Evolutionary conservation across 164 flowering plant species (phyloP).

Genomic region (Berberis vulgaris): DNA sequence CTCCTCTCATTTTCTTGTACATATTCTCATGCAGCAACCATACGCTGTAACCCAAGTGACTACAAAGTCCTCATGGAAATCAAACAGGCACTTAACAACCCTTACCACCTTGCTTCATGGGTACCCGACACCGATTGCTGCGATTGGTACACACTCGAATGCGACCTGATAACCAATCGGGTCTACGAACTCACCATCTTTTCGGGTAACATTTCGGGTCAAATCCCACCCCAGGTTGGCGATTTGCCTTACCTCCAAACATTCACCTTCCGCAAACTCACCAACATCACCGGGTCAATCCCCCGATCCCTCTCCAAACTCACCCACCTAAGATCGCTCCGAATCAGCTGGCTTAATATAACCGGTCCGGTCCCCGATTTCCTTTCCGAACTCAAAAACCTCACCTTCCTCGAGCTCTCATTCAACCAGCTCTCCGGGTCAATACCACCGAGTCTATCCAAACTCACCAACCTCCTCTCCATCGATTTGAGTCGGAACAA

Average conservation of each 20-base stretch:
- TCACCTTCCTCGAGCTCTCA: conserved; percentile 40
- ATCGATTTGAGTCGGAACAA: conserved; percentile 50
- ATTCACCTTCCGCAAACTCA: conserved; percentile 34
- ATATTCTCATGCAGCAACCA: conserved; percentile 3
- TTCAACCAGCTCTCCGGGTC: conserved; percentile 53
- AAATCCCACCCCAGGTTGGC: conserved; percentile 48
- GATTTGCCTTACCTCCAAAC: conserved; percentile 46
- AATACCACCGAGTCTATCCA: conserved; percentile 41
- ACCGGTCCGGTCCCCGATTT: conserved; percentile 60
- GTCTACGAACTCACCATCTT: conserved; percentile 14
- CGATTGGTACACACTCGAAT: conserved; percentile 45
- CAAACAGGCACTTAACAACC: conserved; percentile 47
- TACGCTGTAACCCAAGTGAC: conserved; percentile 57
- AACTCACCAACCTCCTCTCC: conserved; percentile 25
- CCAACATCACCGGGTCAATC: conserved; percentile 57
- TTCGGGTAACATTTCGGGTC: conserved; percentile 44
- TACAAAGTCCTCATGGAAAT: conserved; percentile 52
- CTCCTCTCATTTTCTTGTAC: too few species aligned
- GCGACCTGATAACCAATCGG: conserved; percentile 43
- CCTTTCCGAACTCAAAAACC: conserved; percentile 32
- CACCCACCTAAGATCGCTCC: conserved; percentile 29
- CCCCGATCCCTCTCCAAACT: conserved; percentile 52
- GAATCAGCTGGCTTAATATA: conserved; percentile 41
- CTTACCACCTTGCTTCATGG: conserved; percentile 60
- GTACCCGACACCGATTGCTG: conserved; percentile 46